Percentiles rank a stretch among this genome's conserved stretches.
These are phyloP conservation scores for Talaromyces marneffei DNA, from an alignment of 2,329 filamentous ascomycete genomes.

Conservation along the genomic window DNA sequence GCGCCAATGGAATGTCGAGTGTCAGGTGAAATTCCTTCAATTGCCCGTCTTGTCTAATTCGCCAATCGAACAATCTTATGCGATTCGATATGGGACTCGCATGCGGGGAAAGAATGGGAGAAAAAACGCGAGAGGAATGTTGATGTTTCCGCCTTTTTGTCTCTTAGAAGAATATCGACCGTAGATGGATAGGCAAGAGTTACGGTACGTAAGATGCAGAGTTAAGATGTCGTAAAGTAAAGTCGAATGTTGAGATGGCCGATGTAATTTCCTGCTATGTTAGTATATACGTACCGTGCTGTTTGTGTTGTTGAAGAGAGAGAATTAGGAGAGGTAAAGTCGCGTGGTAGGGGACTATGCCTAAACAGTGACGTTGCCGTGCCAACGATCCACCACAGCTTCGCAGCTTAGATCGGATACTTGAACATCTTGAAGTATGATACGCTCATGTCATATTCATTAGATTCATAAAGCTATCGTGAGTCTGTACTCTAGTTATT, in stretches of 20 bases:
- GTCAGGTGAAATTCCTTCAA: neutral
- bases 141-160: neutral
- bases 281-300: neutral
- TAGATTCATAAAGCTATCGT: neutral
- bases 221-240: neutral
- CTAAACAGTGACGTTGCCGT: conserved; percentile 1
- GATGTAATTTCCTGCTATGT: conserved; percentile 1
- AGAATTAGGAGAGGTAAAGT: neutral
- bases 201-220: neutral
- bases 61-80: neutral
- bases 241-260: neutral
- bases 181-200: neutral
- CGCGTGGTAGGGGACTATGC: conserved; percentile 13
- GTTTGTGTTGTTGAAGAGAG: neutral
- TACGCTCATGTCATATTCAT: neutral
- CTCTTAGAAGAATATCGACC: neutral
- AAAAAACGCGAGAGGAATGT: neutral
- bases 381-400: conserved; percentile 1
- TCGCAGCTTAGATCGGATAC: neutral
- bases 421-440: neutral
- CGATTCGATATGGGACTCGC: neutral
- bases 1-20: conserved; percentile 2
- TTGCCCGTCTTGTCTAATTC: neutral
- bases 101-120: neutral
- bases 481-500: neutral